Evolutionary conservation across 2,329 filamentous ascomycete species (phyloP), one percentile per base, ranked within the genome.

Genomic region (Leptographium flavum): DNA sequence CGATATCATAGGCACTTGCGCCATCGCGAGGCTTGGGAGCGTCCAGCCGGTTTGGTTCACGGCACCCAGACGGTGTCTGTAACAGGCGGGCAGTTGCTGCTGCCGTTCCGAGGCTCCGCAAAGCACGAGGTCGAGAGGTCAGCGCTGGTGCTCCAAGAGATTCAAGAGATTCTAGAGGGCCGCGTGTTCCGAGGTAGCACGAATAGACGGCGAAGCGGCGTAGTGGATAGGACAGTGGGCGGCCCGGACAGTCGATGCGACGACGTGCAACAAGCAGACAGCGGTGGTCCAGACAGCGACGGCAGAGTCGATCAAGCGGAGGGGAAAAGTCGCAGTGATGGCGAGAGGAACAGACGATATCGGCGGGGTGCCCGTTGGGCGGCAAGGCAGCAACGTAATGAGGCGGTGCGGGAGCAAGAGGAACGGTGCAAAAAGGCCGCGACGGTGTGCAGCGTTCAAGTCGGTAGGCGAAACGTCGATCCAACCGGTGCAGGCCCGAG

Each of bases 1-100:
- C 56, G 87, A 93, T 56, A 96, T 81, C 90, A 96, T 96, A 50
- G 88, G 88, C 54, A 87, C 81, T 69, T 93, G 84, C 62, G 84
- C 74, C 81, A 86, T 87, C 55, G 52, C 56, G 52, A 30, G n/a
- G n/a, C n/a, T n/a, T n/a, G n/a, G n/a, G n/a, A 45, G 49, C n/a
- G 15, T 31, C 17, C 3, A 14, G 10, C 22, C 21, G 19, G 13
- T 14, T 19, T 14, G 21, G 17, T 5, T 7, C 15, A 35, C 2
- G 33, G 30, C n/a, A 7, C 22, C 42, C 25, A 37, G 27, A 14
- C 23, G 19, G 28, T 14, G 28, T 15, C 5, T n/a, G 28, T 9
- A 21, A 13, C 17, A 22, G 21, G 15, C n/a, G 19, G n/a, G n/a
- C n/a, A n/a, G n/a, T n/a, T n/a, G n/a, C n/a, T n/a, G n/a, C n/a